These are phyloP conservation scores for Fusarium sp. DNA, from an alignment of 2,329 filamentous ascomycete genomes.

Conservation along the genomic window DNA sequence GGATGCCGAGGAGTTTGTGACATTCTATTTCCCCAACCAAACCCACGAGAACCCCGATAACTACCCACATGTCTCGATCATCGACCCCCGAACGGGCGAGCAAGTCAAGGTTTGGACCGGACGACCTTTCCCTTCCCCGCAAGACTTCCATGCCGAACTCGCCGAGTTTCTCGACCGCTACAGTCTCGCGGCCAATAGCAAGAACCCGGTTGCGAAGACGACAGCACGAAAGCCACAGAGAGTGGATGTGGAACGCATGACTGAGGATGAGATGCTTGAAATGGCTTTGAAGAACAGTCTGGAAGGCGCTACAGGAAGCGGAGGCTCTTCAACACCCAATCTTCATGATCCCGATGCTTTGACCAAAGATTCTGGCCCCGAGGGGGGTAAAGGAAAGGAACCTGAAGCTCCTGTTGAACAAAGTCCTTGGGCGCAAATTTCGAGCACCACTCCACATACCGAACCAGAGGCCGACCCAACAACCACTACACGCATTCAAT, in stretches of 20 bases:
- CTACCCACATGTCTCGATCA: conserved; percentile 94
- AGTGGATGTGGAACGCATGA: conserved; percentile 86
- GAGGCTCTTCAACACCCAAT: conserved; percentile 56
- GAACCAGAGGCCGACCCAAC: conserved; percentile 79
- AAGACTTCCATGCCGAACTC: conserved; percentile 89
- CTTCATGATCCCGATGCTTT: conserved; percentile 86
- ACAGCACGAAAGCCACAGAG: conserved; percentile 70
- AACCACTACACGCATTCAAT: conserved; percentile 88
- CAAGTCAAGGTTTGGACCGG: conserved; percentile 97
- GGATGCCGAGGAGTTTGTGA: conserved; percentile 80
- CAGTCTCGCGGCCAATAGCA: conserved; percentile 85
- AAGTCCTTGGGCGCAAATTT: conserved; percentile 73
- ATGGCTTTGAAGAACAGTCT: conserved; percentile 92
- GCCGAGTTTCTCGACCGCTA: conserved; percentile 98
- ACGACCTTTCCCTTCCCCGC: conserved; percentile 75
- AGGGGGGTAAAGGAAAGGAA: conserved; percentile 63
- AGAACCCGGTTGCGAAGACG: conserved; percentile 85
- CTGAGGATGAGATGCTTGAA: conserved; percentile 96
- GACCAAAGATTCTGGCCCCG: conserved; percentile 70
- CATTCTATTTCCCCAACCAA: conserved; percentile 83
- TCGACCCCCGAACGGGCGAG: conserved; percentile 95
- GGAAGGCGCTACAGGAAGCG: conserved; percentile 55
- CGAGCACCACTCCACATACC: conserved; percentile 74
- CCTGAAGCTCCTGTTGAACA: conserved; percentile 49
- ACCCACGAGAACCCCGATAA: conserved; percentile 83